These are phyloP conservation scores for Rhodotorula sp. DNA, from an alignment of 1,284 basidiomycete species.

Conservation along the genomic window DNA sequence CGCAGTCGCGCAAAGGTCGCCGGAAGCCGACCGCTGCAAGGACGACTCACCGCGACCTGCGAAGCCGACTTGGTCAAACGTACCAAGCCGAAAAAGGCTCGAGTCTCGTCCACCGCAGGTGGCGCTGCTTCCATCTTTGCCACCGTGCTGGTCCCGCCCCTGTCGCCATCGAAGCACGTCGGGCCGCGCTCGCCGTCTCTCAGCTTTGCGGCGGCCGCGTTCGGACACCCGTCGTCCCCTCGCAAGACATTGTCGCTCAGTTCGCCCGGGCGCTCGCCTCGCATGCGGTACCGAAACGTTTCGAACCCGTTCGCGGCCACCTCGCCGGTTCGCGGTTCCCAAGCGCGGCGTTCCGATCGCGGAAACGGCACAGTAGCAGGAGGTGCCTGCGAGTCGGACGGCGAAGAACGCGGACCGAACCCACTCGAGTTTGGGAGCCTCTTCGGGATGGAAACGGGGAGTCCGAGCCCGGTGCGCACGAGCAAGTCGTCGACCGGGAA, in stretches of 20 bases:
- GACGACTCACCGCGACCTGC: constrained; percentile 38
- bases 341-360: constrained; percentile 26
- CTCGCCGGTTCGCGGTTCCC: constrained; percentile 27
- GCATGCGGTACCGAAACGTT: constrained; percentile 9
- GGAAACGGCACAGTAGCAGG: constrained; percentile 4
- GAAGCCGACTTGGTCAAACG: constrained; percentile 40
- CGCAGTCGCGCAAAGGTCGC: constrained; percentile 3
- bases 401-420: constrained; percentile 14
- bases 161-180: constrained; percentile 37
- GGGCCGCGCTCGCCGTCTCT: constrained; percentile 33
- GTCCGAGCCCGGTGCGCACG: constrained; percentile 30
- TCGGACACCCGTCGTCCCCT: constrained; percentile 2
- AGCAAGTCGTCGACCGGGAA: not conserved
- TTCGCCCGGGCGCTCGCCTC: constrained; percentile 37
- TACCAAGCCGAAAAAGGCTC: constrained; percentile 8
- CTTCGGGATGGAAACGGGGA: constrained; percentile 21
- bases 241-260: constrained; percentile 16
- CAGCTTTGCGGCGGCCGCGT: constrained; percentile 7
- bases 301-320: constrained; percentile 25
- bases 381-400: constrained; percentile 29
- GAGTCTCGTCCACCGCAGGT: not conserved
- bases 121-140: not conserved
- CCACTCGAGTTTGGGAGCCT: constrained; percentile 21
- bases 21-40: constrained; percentile 22
- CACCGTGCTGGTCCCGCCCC: constrained; percentile 29